Evolutionary conservation across 2,329 filamentous ascomycete genomes (phyloP).

Genomic region (Claviceps sp.): DNA sequence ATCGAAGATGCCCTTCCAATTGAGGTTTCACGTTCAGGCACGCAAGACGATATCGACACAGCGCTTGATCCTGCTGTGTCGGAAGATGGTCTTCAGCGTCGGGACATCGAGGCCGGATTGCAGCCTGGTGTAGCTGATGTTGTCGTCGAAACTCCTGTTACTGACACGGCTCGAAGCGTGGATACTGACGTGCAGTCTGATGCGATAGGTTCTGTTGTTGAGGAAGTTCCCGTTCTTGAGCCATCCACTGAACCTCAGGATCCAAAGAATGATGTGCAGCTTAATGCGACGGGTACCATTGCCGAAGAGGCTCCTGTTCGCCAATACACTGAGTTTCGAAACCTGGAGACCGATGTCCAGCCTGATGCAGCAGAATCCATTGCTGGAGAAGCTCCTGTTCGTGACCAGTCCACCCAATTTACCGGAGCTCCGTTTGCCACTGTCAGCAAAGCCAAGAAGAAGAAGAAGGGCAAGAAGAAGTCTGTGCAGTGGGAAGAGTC

Average conservation of each 20-base stretch:
- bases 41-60: background rate
- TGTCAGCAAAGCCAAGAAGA: slow-evolving; percentile 3
- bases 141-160: background rate
- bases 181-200: background rate
- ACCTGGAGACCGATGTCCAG: background rate
- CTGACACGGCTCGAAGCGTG: background rate
- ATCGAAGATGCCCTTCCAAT: background rate
- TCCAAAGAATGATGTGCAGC: background rate
- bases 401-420: background rate
- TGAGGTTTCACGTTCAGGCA: background rate
- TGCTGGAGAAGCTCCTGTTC: background rate
- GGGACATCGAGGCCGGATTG: background rate
- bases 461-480: slow-evolving; percentile 10
- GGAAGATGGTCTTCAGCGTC: background rate
- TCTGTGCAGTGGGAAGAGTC: slow-evolving; percentile 10
- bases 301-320: background rate
- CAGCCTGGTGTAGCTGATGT: background rate
- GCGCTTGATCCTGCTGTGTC: background rate
- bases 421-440: background rate
- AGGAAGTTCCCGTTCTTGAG: background rate
- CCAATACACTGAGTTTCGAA: background rate
- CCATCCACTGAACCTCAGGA: background rate
- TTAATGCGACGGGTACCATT: too few species aligned
- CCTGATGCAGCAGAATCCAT: background rate
- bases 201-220: background rate